Conservation (phyloP, 2,329 filamentous ascomycete genomes). For the Hymenoscyphus fructigenus region DNA sequence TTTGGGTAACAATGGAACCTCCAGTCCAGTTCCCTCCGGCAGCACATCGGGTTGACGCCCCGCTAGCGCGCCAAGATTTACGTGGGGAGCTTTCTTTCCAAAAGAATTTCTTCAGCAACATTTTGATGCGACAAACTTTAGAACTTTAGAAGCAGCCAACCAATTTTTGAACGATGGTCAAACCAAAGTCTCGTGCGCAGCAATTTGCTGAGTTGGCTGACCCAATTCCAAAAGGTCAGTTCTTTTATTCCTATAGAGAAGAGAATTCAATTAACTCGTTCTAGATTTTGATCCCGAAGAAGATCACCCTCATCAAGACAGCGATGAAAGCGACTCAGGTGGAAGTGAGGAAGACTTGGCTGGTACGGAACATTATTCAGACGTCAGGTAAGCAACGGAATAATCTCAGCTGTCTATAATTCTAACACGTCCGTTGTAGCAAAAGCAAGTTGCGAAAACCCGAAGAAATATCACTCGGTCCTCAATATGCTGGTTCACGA, state of each 20-base stretch:
- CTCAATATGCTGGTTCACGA: constrained; percentile 75
- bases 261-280: constrained; percentile 15
- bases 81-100: constrained; percentile 24
- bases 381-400: constrained; percentile 59
- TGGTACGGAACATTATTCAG: constrained; percentile 83
- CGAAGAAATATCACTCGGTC: constrained; percentile 67
- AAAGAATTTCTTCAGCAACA: constrained; percentile 20
- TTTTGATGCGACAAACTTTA: constrained; percentile 5
- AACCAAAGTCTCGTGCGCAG: constrained; percentile 50
- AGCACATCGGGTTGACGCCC: constrained; percentile 16
- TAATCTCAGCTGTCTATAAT: neutral
- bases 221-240: constrained; percentile 52
- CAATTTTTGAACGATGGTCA: constrained; percentile 45
- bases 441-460: constrained; percentile 82
- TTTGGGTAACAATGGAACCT: too few species aligned
- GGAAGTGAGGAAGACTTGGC: constrained; percentile 53
- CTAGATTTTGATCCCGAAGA: constrained; percentile 43
- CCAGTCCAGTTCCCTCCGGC: too few species aligned
- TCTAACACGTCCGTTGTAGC: constrained; percentile 40
- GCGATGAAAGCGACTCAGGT: constrained; percentile 44
- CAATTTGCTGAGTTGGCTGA: constrained; percentile 63
- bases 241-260: neutral
- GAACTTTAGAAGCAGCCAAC: neutral
- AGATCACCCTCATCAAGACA: constrained; percentile 28
- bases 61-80: constrained; percentile 31